Percentiles rank a stretch among this genome's conserved stretches.
Conservation (phyloP, 768 basidiomycete species). For the Tylopilus sp. region DNA sequence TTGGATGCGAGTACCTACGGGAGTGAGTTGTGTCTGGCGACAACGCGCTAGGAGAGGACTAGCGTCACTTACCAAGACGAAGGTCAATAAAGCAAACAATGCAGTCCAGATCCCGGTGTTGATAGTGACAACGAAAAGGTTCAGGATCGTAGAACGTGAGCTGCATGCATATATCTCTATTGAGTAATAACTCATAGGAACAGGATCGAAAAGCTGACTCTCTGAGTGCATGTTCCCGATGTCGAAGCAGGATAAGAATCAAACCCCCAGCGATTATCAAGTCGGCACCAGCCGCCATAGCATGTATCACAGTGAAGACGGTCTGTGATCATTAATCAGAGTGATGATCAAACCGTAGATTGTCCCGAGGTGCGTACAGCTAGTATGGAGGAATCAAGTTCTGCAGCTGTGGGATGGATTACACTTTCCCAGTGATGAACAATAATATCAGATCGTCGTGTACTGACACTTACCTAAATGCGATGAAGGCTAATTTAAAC, state of each 20-base stretch:
- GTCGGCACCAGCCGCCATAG: not conserved
- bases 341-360: not conserved
- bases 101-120: conserved; percentile 15
- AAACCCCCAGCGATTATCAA: not conserved
- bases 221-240: not conserved
- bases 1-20: not conserved
- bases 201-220: not conserved
- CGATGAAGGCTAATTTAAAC: not conserved
- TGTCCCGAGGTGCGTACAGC: not conserved
- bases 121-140: conserved; percentile 7
- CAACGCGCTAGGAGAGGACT: not conserved
- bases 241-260: not conserved
- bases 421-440: not conserved
- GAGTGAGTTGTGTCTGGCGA: no score
- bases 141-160: conserved; percentile 4
- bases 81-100: not conserved
- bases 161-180: not conserved
- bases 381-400: not conserved
- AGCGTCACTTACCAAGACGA: not conserved
- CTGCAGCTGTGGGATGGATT: not conserved
- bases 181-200: no score
- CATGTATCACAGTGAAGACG: conserved; percentile 1
- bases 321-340: not conserved
- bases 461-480: not conserved
- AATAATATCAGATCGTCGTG: not conserved